A percentile compares a stretch with the other conserved stretches of the same genome.
These are phyloP conservation scores for Capsicum pubescens DNA, from an alignment of 257 asterid species.

Conservation along the genomic window DNA sequence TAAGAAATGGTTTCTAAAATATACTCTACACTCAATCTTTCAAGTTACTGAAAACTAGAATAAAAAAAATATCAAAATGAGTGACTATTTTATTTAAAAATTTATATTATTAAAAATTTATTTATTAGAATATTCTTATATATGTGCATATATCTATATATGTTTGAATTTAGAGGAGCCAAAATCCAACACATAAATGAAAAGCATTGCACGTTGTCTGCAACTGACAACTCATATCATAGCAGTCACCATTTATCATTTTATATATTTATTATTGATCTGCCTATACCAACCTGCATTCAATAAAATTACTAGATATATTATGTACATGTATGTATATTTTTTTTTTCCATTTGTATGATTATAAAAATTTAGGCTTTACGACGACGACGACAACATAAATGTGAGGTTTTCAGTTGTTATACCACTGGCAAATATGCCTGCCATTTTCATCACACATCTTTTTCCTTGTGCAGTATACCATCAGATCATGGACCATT, in stretches of 20 bases:
- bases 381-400: slow-evolving; percentile 37
- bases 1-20: not conserved
- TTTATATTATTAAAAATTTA: too few species aligned
- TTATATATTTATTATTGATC: slow-evolving; percentile 55
- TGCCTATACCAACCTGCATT: slow-evolving; percentile 67
- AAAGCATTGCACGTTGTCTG: slow-evolving; percentile 39
- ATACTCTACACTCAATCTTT: not conserved
- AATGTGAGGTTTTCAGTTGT: slow-evolving; percentile 37
- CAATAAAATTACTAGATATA: slow-evolving; percentile 31
- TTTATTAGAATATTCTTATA: not conserved
- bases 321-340: not conserved
- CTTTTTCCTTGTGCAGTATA: slow-evolving; percentile 48
- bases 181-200: slow-evolving; percentile 19
- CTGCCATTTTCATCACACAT: slow-evolving; percentile 48
- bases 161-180: not conserved
- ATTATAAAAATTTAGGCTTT: not conserved
- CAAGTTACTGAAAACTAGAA: not conserved
- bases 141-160: not conserved
- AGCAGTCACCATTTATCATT: slow-evolving; percentile 35
- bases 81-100: too few species aligned
- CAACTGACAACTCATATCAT: slow-evolving; percentile 48
- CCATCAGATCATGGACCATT: slow-evolving; percentile 56
- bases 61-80: too few species aligned
- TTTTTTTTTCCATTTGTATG: not conserved
- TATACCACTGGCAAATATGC: slow-evolving; percentile 49